These are phyloP conservation scores for Penicillium tannophilum DNA, from an alignment of 495 filamentous ascomycete species.

Conservation along the genomic window DNA sequence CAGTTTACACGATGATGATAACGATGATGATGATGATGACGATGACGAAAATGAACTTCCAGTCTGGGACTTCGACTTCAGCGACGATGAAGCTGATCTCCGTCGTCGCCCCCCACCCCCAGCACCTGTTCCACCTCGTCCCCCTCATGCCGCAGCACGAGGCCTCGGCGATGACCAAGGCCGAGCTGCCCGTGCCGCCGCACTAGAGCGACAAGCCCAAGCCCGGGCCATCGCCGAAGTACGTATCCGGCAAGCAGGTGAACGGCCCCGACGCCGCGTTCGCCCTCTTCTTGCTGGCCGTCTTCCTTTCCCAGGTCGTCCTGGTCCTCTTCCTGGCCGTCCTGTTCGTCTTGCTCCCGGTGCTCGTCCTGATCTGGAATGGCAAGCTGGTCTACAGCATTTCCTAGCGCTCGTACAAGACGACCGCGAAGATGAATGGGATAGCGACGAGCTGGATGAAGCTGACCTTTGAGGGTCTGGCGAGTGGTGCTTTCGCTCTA, in stretches of 20 bases:
- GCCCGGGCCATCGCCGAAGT: constrained; percentile 49
- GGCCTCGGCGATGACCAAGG: constrained; percentile 28
- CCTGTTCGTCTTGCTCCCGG: background rate
- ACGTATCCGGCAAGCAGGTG: constrained; percentile 25
- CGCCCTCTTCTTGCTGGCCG: background rate
- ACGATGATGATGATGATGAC: constrained; percentile 30
- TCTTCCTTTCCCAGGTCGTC: background rate
- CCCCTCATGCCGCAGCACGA: constrained; percentile 18
- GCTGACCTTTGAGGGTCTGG: constrained; percentile 28
- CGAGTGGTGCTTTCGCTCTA: background rate
- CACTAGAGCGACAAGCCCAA: constrained; percentile 46
- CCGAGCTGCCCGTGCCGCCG: constrained; percentile 44
- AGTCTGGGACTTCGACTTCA: constrained; percentile 5
- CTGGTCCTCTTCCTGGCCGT: background rate
- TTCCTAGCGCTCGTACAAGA: constrained; percentile 57
- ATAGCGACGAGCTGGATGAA: constrained; percentile 62
- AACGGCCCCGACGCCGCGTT: constrained; percentile 4
- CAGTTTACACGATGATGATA: constrained; percentile 26
- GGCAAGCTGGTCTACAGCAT: constrained; percentile 46
- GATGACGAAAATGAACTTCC: constrained; percentile 29
- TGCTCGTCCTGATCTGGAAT: constrained; percentile 6
- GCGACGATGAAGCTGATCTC: constrained; percentile 11
- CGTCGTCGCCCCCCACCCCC: constrained; percentile 44
- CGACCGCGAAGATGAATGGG: constrained; percentile 66
- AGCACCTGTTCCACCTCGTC: constrained; percentile 43